phyloP scores from a whole-genome alignment of 352 stramenopile genomes.

The Phytopythium montanum region DNA sequence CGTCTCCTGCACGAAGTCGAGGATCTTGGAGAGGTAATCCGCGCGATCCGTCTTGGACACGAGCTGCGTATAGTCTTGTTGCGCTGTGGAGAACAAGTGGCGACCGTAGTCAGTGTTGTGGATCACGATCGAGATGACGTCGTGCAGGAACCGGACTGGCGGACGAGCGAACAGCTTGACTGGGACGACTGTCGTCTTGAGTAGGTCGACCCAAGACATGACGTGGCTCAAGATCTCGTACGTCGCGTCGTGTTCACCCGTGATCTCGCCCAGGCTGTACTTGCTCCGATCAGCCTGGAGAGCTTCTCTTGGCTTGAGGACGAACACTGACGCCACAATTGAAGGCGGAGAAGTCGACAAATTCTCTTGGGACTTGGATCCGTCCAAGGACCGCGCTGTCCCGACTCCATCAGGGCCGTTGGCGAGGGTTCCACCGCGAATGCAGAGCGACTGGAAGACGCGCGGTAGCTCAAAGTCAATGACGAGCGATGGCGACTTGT shows the following conservation, averaged over 20 bases:
- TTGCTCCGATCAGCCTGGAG: constrained; percentile 29
- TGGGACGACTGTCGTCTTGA: constrained; percentile 65
- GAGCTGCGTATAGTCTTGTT: constrained; percentile 67
- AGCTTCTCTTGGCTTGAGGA: constrained; percentile 29
- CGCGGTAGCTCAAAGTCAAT: constrained; percentile 72
- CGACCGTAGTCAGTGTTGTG: constrained; percentile 58
- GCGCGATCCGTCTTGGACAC: constrained; percentile 65
- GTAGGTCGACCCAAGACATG: constrained; percentile 77
- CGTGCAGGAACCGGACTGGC: constrained; percentile 80
- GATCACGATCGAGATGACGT: constrained; percentile 71
- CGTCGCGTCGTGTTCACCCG: constrained; percentile 54
- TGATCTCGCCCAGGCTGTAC: constrained; percentile 42
- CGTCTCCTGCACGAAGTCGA: constrained; percentile 66
- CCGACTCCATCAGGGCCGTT: constrained; percentile 2
- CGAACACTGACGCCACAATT: constrained; percentile 30
- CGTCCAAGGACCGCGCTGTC: background rate
- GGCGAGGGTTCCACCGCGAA: constrained; percentile 50
- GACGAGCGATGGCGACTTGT: constrained; percentile 48
- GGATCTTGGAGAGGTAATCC: constrained; percentile 71
- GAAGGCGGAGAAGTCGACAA: background rate
- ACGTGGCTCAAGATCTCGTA: constrained; percentile 60
- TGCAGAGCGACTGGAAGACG: constrained; percentile 52
- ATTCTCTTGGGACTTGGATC: background rate
- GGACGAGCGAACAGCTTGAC: constrained; percentile 70
- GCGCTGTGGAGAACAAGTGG: constrained; percentile 36